These are phyloP conservation scores for barrel medic (Medicago truncatula) DNA, from an alignment of 306 rosid genomes.

Conservation along the genomic window DNA sequence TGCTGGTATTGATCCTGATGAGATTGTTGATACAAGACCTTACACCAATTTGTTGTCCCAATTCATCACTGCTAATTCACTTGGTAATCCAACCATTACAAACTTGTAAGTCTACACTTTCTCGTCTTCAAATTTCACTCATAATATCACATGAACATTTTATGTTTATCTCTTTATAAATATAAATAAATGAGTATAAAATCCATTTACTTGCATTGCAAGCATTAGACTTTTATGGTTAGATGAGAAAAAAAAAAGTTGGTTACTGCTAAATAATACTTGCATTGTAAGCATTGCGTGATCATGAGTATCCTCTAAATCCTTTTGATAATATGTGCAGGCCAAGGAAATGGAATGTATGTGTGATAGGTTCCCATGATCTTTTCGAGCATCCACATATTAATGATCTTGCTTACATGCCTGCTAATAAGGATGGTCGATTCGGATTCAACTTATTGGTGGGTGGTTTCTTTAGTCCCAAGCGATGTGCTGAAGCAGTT, in stretches of 20 bases:
- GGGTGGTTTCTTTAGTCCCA: constrained; percentile 96
- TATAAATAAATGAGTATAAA: too few relatives aligned
- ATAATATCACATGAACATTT: too few relatives aligned
- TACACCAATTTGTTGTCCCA: constrained; percentile 83
- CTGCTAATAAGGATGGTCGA: constrained; percentile 77
- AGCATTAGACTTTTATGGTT: too few relatives aligned
- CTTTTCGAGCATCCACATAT: constrained; percentile 97
- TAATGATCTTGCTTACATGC: constrained; percentile 98
- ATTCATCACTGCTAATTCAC: constrained; percentile 76
- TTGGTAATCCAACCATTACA: constrained; percentile 71
- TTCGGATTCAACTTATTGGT: constrained; percentile 91
- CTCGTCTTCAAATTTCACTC: neutral
- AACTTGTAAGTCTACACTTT: constrained; percentile 66
- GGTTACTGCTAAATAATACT: too few relatives aligned
- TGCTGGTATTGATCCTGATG: constrained; percentile 86
- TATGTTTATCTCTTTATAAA: too few relatives aligned
- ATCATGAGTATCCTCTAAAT: neutral
- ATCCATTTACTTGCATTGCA: too few relatives aligned
- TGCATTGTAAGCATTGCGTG: neutral
- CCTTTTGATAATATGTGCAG: constrained; percentile 51
- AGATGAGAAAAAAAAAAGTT: too few relatives aligned
- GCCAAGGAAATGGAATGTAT: constrained; percentile 99
- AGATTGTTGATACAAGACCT: constrained; percentile 87
- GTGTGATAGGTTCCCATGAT: constrained; percentile 94
- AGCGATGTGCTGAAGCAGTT: constrained; percentile 84